Percentiles rank a stretch among this genome's conserved stretches.
These are phyloP conservation scores for Candida ipomoeae DNA, from an alignment of 805 yeast genomes.

Conservation along the genomic window DNA sequence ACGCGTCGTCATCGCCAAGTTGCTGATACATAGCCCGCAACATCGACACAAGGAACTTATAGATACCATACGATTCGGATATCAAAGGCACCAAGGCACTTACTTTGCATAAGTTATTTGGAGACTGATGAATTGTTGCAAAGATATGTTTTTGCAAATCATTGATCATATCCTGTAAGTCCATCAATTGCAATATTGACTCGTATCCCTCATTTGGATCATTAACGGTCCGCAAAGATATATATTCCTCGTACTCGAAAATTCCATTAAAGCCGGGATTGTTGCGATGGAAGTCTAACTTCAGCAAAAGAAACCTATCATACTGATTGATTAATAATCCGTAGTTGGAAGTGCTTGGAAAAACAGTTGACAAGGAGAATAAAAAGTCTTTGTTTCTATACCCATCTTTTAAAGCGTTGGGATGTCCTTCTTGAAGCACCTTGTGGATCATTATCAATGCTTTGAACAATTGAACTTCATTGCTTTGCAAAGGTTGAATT, in stretches of 20 bases:
- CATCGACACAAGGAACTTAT: slow-evolving; percentile 86
- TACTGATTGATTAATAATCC: slow-evolving; percentile 76
- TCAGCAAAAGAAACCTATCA: slow-evolving; percentile 61
- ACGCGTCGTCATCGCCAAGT: slow-evolving; percentile 68
- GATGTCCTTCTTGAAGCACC: slow-evolving; percentile 97
- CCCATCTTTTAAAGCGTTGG: slow-evolving; percentile 74
- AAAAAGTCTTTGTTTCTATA: slow-evolving; percentile 75
- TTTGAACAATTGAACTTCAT: slow-evolving; percentile 82
- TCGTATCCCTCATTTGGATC: slow-evolving; percentile 97
- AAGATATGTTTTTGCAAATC: slow-evolving; percentile 73
- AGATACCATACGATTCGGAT: slow-evolving; percentile 88
- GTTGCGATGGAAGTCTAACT: slow-evolving; percentile 74
- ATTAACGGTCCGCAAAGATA: slow-evolving; percentile 78
- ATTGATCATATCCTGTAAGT: slow-evolving; percentile 78
- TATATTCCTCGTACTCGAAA: slow-evolving; percentile 93
- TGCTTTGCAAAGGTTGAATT: slow-evolving; percentile 71
- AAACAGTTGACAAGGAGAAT: slow-evolving; percentile 60
- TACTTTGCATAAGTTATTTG: slow-evolving; percentile 68
- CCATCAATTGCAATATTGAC: slow-evolving; percentile 78
- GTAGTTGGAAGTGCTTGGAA: slow-evolving; percentile 48
- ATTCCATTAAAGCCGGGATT: slow-evolving; percentile 93
- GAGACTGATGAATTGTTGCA: slow-evolving; percentile 60
- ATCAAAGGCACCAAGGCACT: slow-evolving; percentile 87
- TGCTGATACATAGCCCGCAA: slow-evolving; percentile 78
- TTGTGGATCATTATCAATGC: slow-evolving; percentile 83